Base-by-base conservation (phyloP, 31 red algal genomes). In the Endocladia muricata region DNA sequence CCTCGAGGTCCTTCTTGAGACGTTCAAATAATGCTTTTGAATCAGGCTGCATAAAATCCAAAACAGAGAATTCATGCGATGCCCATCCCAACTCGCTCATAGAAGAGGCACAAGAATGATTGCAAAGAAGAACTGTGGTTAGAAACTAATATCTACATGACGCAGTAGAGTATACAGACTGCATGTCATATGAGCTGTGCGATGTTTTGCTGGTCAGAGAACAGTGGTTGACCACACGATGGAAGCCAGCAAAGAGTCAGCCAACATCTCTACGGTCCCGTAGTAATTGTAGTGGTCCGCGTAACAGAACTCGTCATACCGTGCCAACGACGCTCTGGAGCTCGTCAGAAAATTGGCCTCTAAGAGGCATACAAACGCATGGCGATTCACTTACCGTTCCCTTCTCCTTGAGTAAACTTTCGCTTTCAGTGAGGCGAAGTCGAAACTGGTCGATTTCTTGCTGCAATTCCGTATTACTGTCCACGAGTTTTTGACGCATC, bases 401-500 rank as follows among this genome's bases (percentile, higher is more conserved):
- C 49, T 48, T 73, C 38, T 73, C 51, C 32, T 23, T 64, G 2
- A 71, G 15, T 44, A 37, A 30, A 23, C 35, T 29, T 31, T 73
- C 55, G 13, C 54, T 38, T 41, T 70, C 82, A 32, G 61, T 55
- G 32, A 86, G 41, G 59, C 37, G 61, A 31, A 41, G 39, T 21
- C 75, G 51, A 15, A 88, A 60, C 29, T 4, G 22, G 13, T 66
- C 58, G 21, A 73, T 42, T 26, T 88, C 84, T 31, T 42, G 55
- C 41, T 4, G 31, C 51, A 88, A 43, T 35, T 54, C 76, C 4
- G 64, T 41, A 58, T 79, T 88, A 4, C 66, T 29, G 37, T 88
- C 73, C 28, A 43, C 42, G 11, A 80, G 61, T 48, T 79, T 88
- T 21, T 73, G 29, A 9, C 84, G 74, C 84, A 88, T 88, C 26